Evolutionary conservation across 192 early-diverging fungal genomes (phyloP).

Genomic region (Chytriomyces sp.): DNA sequence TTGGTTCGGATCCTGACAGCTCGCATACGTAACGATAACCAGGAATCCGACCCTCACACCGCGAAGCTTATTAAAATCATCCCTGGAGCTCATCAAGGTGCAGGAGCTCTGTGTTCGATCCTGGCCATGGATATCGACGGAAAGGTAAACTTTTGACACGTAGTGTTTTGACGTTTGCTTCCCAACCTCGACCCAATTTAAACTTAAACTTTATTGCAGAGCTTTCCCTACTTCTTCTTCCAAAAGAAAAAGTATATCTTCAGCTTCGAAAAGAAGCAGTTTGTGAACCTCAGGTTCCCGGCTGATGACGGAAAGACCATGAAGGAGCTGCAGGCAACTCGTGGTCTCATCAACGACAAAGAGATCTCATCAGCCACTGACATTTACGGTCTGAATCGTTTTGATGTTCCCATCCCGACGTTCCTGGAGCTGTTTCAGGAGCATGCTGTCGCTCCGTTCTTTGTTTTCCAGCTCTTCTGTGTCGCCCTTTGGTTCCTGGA

Average conservation of each 20-base stretch:
- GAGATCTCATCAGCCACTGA: constrained; percentile 63
- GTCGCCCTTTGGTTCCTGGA: constrained; percentile 98
- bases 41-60: constrained; percentile 69
- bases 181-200: too few relatives aligned
- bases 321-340: constrained; percentile 62
- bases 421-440: constrained; percentile 97
- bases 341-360: constrained; percentile 67
- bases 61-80: constrained; percentile 86
- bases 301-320: constrained; percentile 66
- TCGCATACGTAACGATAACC: neutral
- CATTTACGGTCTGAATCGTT: constrained; percentile 84
- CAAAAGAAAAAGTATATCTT: constrained; percentile 96
- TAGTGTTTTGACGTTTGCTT: too few relatives aligned
- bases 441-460: constrained; percentile 98
- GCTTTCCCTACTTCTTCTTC: constrained; percentile 73
- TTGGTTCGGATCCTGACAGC: neutral
- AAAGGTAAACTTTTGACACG: too few relatives aligned
- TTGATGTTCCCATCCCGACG: constrained; percentile 92
- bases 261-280: constrained; percentile 78
- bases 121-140: constrained; percentile 42
- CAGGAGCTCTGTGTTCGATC: constrained; percentile 80
- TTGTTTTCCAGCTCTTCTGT: constrained; percentile 99
- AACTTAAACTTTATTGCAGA: neutral
- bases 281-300: constrained; percentile 80
- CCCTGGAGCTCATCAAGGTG: constrained; percentile 80